phyloP scores from a whole-genome alignment of 2,329 filamentous ascomycete species.

The Fusarium siculi region DNA sequence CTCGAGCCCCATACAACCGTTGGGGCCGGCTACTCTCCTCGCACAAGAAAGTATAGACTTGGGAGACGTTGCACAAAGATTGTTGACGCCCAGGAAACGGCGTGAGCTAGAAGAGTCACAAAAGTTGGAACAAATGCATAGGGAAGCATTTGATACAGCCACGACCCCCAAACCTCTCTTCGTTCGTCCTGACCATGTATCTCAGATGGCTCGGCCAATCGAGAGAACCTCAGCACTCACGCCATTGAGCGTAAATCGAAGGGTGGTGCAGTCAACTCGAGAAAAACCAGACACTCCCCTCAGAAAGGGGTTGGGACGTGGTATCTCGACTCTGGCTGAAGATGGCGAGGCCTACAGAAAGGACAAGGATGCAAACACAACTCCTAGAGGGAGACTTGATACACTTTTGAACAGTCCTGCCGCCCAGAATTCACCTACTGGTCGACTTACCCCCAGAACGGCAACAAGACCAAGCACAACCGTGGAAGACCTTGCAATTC shows the following conservation, averaged over 20 bases:
- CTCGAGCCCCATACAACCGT: constrained; percentile 45
- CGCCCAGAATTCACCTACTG: constrained; percentile 37
- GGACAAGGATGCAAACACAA: constrained; percentile 10
- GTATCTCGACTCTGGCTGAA: constrained; percentile 59
- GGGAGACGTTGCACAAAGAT: constrained; percentile 47
- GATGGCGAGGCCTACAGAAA: constrained; percentile 54
- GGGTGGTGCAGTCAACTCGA: constrained; percentile 34
- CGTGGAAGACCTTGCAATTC: constrained; percentile 47
- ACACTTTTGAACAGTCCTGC: constrained; percentile 49
- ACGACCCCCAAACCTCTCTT: constrained; percentile 34
- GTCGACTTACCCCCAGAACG: constrained; percentile 40
- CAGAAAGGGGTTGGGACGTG: constrained; percentile 46
- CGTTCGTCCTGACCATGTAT: constrained; percentile 29
- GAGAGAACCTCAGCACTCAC: constrained; percentile 48
- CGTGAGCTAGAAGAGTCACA: constrained; percentile 39
- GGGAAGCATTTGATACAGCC: constrained; percentile 8
- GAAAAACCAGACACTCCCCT: constrained; percentile 33
- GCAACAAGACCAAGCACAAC: constrained; percentile 26
- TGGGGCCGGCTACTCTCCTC: constrained; percentile 42
- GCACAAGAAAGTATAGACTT: constrained; percentile 70
- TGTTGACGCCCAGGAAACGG: constrained; percentile 52
- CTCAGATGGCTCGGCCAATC: constrained; percentile 33
- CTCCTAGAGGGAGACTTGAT: constrained; percentile 47
- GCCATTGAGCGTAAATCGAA: constrained; percentile 51
- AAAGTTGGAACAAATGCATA: constrained; percentile 12